Conservation (phyloP, 2,329 filamentous ascomycete species). For the Penicillium capsulatum region DNA sequence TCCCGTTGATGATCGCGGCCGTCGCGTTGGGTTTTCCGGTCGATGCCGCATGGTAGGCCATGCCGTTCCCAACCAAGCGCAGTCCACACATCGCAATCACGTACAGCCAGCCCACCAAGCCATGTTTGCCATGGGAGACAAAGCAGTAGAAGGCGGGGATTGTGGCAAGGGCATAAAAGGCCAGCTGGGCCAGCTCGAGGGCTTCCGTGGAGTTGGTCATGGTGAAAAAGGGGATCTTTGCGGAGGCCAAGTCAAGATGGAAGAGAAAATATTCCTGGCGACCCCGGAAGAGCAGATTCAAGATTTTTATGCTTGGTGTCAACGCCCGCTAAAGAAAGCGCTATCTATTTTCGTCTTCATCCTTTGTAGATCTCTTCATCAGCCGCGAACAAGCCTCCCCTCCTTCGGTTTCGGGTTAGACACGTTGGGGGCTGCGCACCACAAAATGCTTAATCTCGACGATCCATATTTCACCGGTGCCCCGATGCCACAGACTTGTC, state of each 20-base stretch:
- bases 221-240: background rate
- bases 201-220: slow-evolving; percentile 9
- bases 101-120: slow-evolving; percentile 8
- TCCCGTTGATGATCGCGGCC: slow-evolving; percentile 7
- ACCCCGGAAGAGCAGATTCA: no score
- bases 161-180: slow-evolving; percentile 8
- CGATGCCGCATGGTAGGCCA: slow-evolving; percentile 8
- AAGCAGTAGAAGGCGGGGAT: slow-evolving; percentile 12
- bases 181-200: slow-evolving; percentile 11
- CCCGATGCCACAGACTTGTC: no score
- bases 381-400: no score
- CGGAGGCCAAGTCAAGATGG: no score
- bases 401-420: no score
- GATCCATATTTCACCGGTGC: no score
- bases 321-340: no score
- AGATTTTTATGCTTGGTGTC: no score
- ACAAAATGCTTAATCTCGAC: no score
- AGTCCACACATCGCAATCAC: slow-evolving; percentile 8
- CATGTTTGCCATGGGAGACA: slow-evolving; percentile 8
- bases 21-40: slow-evolving; percentile 7
- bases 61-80: slow-evolving; percentile 10
- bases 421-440: no score
- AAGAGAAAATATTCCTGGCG: no score
- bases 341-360: background rate
- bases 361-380: no score